Base-by-base conservation (phyloP, 441 rosid genomes). In the Manihot esculenta region DNA sequence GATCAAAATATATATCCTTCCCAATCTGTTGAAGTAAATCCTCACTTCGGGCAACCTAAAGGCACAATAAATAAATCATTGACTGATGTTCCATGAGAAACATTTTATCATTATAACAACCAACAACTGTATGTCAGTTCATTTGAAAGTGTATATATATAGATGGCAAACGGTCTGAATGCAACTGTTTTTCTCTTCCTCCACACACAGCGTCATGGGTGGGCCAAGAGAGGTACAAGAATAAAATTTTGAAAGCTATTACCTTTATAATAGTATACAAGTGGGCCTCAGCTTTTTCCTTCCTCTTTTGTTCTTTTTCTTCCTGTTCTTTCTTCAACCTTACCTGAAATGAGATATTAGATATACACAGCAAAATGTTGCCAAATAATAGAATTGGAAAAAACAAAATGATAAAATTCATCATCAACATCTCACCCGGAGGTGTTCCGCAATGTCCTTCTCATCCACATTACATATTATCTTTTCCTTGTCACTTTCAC, bases 391-490 rank as follows among this genome's bases (percentile, higher is more conserved):
- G 35, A 11, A 61, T 5, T 30, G 1, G 23, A 48, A 54, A 56
- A 11, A 21, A 18, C n/a, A 58, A 35, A 42, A 17, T 18, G 18
- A 21, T 26, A 15, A 57, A 71, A 17, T 17, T 49, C 1, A 33
- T 49, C 1, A 33, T 50, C 49, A 62, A 8, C n/a, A 35, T 55
- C 78, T 84, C 83, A 95, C 99, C 91, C 95, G 85, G 49, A 92
- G 83, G 81, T 95, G 99, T 82, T 88, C 98, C 0, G 98, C 96
- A 81, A 95, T 95, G 79, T 95, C 99, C 81, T 91, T 89, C 82
- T 95, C 97, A 81, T 92, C 99, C 47, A 95, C 98, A 23, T 86
- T 87, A 76, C 99, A 91, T 47, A 95, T 85, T 76, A 95, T 91
- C 75, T 92, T 92, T 68, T 90, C 97, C 83, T 87, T 92, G 72